phyloP scores from a whole-genome alignment of 1,284 basidiomycete species.

The Peniophora sp. region DNA sequence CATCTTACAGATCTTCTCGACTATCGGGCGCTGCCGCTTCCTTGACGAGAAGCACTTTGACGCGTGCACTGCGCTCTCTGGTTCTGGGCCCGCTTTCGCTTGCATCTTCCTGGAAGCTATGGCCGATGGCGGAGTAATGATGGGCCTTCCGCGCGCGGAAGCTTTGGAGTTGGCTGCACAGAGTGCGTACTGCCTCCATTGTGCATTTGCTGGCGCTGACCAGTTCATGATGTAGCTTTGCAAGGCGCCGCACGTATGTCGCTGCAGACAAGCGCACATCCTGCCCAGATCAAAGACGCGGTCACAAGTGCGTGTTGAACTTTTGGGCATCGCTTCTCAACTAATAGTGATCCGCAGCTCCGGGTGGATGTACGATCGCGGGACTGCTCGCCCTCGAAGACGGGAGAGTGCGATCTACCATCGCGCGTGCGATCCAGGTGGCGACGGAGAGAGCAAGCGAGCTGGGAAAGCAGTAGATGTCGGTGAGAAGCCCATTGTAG shows the following conservation, averaged over 20 bases:
- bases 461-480: conserved; percentile 50
- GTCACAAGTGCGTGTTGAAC: conserved; percentile 75
- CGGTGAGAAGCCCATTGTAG: conserved; percentile 6
- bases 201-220: background rate
- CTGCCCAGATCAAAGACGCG: conserved; percentile 94
- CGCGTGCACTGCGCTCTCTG: conserved; percentile 94
- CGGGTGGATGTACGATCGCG: conserved; percentile 97
- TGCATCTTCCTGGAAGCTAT: conserved; percentile 97
- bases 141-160: conserved; percentile 93
- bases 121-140: conserved; percentile 99
- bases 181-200: conserved; percentile 47
- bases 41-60: conserved; percentile 98
- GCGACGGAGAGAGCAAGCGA: conserved; percentile 85
- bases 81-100: conserved; percentile 95
- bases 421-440: conserved; percentile 92
- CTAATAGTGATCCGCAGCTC: conserved; percentile 48
- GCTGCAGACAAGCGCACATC: conserved; percentile 81
- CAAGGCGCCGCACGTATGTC: conserved; percentile 98
- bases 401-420: conserved; percentile 87
- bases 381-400: conserved; percentile 94
- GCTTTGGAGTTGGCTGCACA: conserved; percentile 95
- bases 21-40: conserved; percentile 89
- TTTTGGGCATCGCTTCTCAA: background rate
- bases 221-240: conserved; percentile 50
- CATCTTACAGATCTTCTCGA: conserved; percentile 89